Evolutionary conservation across 169 alveolate species (phyloP).

Genomic region (Fabrea salina): DNA sequence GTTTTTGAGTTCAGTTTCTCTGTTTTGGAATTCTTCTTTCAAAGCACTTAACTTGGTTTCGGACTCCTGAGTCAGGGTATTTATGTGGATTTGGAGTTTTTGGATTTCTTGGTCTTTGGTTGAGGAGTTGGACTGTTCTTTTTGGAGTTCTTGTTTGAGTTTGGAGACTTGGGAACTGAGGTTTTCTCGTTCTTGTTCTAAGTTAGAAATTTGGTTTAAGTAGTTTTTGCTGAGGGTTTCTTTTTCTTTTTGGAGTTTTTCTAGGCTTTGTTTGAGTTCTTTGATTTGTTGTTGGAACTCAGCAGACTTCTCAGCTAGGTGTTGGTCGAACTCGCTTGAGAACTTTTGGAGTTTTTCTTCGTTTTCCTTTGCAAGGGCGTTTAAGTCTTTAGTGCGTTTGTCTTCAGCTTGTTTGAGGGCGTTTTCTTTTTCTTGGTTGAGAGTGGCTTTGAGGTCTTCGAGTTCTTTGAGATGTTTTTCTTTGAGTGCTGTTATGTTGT

Average conservation of each 20-base stretch:
- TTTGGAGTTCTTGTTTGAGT: conserved; percentile 24
- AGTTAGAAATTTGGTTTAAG: conserved; percentile 19
- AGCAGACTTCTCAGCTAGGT: background rate
- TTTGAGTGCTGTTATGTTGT: background rate
- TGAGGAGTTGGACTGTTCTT: background rate
- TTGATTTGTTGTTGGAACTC: conserved; percentile 31
- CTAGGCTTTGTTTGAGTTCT: conserved; percentile 19
- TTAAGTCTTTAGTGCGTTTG: background rate
- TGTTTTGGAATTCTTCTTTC: conserved; percentile 37
- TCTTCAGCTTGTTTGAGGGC: conserved; percentile 15
- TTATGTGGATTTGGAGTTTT: conserved; percentile 36
- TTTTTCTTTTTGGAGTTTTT: conserved; percentile 27
- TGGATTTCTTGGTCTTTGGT: conserved; percentile 34
- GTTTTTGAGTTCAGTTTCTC: conserved; percentile 21
- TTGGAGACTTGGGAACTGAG: conserved; percentile 30
- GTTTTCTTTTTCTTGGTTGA: conserved; percentile 30
- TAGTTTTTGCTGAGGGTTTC: conserved; percentile 32
- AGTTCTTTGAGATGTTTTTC: conserved; percentile 28
- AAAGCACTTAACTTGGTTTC: conserved; percentile 23
- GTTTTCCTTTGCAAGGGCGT: background rate
- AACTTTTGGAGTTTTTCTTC: conserved; percentile 31
- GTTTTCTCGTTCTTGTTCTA: conserved; percentile 23
- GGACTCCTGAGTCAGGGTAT: conserved; percentile 19
- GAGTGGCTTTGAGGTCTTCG: conserved; percentile 5
- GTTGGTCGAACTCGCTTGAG: background rate